phyloP scores from a whole-genome alignment of 306 rosid genomes.

The Rosa multiflora region DNA sequence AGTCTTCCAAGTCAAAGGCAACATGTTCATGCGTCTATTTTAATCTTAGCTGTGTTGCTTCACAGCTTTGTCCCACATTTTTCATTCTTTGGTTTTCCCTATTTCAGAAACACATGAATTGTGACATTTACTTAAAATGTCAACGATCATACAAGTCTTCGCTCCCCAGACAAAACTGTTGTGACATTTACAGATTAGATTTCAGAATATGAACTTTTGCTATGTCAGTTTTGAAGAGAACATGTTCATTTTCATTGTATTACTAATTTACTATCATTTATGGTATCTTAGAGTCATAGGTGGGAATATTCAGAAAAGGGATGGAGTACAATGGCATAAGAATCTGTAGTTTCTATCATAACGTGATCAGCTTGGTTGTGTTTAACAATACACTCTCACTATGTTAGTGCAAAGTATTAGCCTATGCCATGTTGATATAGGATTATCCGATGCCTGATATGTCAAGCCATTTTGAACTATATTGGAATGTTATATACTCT shows the following conservation, averaged over 20 bases:
- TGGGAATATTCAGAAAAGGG: neutral
- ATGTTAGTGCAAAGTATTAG: neutral
- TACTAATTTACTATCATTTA: neutral
- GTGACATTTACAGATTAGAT: neutral
- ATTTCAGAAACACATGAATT: neutral
- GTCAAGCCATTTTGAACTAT: neutral
- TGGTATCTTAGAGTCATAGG: neutral
- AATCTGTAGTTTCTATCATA: neutral
- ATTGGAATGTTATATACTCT: neutral
- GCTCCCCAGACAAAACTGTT: neutral
- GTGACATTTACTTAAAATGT: neutral
- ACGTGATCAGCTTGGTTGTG: neutral
- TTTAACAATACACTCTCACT: neutral
- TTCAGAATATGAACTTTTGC: neutral
- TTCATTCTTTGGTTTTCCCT: neutral
- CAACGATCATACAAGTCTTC: neutral
- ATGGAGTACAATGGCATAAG: neutral
- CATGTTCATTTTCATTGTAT: neutral
- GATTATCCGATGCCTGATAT: neutral
- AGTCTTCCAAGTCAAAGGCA: conserved; percentile 5
- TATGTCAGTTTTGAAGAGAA: neutral
- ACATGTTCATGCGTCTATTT: neutral
- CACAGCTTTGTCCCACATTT: neutral
- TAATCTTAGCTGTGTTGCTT: neutral
- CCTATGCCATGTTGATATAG: neutral